Conservation (phyloP, 116 monocot genomes). For the Posidonia oceanica region DNA sequence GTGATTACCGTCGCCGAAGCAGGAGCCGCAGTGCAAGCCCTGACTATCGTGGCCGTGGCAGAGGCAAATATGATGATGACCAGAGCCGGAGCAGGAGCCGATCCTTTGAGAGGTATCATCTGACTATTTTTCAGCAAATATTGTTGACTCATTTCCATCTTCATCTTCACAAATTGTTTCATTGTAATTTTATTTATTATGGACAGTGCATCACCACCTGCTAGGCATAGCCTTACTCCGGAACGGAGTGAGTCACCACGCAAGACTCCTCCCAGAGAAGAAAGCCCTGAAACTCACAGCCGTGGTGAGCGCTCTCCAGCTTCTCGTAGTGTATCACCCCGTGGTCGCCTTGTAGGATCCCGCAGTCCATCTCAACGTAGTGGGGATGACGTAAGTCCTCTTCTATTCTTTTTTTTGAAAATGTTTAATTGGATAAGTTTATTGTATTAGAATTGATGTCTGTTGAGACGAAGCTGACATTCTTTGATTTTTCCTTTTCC, state of each 20-base stretch:
- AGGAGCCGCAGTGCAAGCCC: constrained; percentile 52
- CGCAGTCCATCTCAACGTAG: constrained; percentile 31
- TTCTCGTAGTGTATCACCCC: constrained; percentile 44
- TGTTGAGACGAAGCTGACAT: background rate
- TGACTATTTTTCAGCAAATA: background rate
- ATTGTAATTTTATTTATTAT: background rate
- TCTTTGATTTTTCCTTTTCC: background rate
- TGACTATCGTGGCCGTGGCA: constrained; percentile 44
- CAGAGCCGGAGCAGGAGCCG: constrained; percentile 18
- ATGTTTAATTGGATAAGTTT: background rate
- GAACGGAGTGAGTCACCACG: constrained; percentile 31
- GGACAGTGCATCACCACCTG: constrained; percentile 44
- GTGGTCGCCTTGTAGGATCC: constrained; percentile 20
- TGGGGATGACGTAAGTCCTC: constrained; percentile 27
- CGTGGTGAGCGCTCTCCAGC: constrained; percentile 16
- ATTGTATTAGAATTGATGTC: background rate
- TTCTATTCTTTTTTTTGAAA: background rate
- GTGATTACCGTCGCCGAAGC: constrained; percentile 38
- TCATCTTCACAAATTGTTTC: background rate
- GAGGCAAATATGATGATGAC: constrained; percentile 30
- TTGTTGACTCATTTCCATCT: background rate
- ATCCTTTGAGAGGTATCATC: constrained; percentile 1
- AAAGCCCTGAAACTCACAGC: constrained; percentile 27
- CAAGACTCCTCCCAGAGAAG: constrained; percentile 17
- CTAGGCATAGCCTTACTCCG: constrained; percentile 36